A percentile compares a stretch with the other conserved stretches of the same genome.
phyloP scores from a whole-genome alignment of 495 filamentous ascomycete genomes.

The Neurospora cerealis region DNA sequence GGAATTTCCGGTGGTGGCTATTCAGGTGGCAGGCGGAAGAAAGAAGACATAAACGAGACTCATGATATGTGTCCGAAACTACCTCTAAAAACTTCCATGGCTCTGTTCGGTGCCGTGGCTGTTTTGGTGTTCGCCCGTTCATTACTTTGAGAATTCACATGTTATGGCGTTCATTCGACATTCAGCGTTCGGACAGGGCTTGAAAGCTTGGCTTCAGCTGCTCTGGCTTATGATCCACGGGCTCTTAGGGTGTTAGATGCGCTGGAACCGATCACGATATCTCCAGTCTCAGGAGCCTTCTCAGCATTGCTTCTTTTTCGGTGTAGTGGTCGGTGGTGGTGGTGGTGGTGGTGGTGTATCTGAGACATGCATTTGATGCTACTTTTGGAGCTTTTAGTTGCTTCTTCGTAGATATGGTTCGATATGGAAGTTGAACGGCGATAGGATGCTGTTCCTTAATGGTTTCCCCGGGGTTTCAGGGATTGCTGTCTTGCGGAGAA shows the following conservation, averaged over 20 bases:
- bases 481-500: neutral
- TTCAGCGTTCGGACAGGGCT: neutral
- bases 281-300: neutral
- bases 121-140: neutral
- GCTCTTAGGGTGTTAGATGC: neutral
- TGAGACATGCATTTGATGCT: neutral
- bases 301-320: neutral
- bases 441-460: neutral
- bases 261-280: neutral
- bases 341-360: neutral
- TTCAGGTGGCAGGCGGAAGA: neutral
- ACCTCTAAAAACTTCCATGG: neutral
- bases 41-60: neutral
- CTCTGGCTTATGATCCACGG: neutral
- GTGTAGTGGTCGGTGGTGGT: neutral
- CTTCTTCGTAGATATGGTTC: neutral
- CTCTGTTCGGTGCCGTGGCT: neutral
- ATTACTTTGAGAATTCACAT: neutral
- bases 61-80: neutral
- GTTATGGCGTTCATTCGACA: neutral
- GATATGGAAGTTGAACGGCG: neutral
- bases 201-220: neutral
- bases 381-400: neutral
- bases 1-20: neutral
- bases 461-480: neutral